These are phyloP conservation scores for Acacia crassicarpa DNA, from an alignment of 306 rosid genomes.

Conservation along the genomic window DNA sequence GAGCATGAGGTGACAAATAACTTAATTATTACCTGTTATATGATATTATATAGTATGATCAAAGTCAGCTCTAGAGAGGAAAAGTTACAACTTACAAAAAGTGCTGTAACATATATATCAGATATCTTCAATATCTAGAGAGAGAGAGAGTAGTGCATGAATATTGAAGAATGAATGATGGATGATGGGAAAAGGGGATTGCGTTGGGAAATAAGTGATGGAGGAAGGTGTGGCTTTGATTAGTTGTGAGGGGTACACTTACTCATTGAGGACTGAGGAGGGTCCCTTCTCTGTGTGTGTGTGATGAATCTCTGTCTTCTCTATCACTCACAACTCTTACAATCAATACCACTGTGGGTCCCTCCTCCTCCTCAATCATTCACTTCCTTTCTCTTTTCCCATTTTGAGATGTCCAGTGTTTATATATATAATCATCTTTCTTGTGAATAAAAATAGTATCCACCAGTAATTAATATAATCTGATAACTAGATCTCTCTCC, in stretches of 20 bases:
- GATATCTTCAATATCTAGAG: neutral
- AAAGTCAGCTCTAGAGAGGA: neutral
- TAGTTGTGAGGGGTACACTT: conserved; percentile 42
- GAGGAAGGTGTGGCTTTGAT: conserved; percentile 32
- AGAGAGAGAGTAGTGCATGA: neutral
- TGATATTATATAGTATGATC: neutral
- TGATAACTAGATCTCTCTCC: too few relatives aligned
- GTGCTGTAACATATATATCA: neutral
- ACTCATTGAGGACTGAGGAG: conserved; percentile 28
- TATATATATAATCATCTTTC: neutral
- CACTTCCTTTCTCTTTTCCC: neutral
- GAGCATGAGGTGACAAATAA: neutral
- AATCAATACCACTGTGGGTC: conserved; percentile 5
- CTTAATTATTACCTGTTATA: neutral
- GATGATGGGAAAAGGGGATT: neutral
- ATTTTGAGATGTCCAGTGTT: neutral
- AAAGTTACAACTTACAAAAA: neutral
- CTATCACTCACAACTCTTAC: neutral
- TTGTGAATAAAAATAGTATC: too few relatives aligned
- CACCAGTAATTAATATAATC: too few relatives aligned
- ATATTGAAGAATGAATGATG: neutral
- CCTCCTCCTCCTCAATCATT: conserved; percentile 36
- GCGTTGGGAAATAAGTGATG: conserved; percentile 16
- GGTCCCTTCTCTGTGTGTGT: conserved; percentile 28
- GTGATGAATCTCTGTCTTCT: neutral